Evolutionary conservation across 2,329 filamentous ascomycete genomes (phyloP), one percentile per base, ranked within the genome.

Genomic region (Aspergillus piperis): DNA sequence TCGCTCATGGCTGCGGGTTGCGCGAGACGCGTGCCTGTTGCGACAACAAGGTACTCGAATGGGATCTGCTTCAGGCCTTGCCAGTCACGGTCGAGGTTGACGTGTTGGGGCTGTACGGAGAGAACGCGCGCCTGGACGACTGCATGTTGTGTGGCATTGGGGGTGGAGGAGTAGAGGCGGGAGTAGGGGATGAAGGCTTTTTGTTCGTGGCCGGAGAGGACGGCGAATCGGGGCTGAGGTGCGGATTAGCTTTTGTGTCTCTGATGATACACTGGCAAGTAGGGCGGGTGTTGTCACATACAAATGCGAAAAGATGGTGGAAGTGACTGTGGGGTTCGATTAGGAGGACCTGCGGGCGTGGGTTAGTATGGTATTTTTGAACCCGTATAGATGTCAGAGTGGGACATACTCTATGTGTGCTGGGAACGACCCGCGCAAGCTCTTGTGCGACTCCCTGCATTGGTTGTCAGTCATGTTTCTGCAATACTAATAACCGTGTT

Each of bases 131-230:
- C 73, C 59, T 72, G 72, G n/a, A 75, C 63, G 15, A 74, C 67
- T 3, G 62, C 53, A 57, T 75, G 73, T 17, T 62, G 58, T 5
- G 66, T 58, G 6, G 70, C 56, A 21, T 68, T 64, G 8, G 70
- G 64, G 2, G 65, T 56, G 0, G 61, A 62, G 2, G 69, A 62
- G 55, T 75, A 77, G 11, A 76, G 61, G 1, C 66, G 67, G 21
- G 57, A 72, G 62, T 77, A 74, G 4, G 71, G 72, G 50, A 75
- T 71, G 56, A 76, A 75, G 0, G 73, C 73, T 60, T 76, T 76
- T 38, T 76, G 73, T 53, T 75, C 74, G 27, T 76, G 73, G 7
- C 71, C 71, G 0, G 74, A 65, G 13, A 73, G 62, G 8, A 76
- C 68, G 2, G 73, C 71, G 54, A 75, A 75, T 2, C 71, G 71